Evolutionary conservation across 2,329 filamentous ascomycete species (phyloP), one percentile per base, ranked within the genome.

Genomic region (Ciborinia camelliae): DNA sequence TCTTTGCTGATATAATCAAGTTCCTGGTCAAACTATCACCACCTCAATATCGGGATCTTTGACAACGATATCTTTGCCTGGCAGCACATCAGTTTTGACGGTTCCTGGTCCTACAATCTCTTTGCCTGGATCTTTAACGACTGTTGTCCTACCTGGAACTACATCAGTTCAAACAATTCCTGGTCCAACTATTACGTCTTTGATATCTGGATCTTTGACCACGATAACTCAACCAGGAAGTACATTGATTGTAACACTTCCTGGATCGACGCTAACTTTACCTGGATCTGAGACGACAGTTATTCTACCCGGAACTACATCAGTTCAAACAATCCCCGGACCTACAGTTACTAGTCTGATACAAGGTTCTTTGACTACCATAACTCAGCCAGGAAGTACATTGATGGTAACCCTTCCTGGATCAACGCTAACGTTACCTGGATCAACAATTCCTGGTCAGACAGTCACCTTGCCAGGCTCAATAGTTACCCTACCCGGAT

Each of bases 331-430:
- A 8, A 26, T 68, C 4, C 66, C 61, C 1, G 66, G 37, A 1
- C 26, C 51, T 4, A 70, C 64, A 23, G 20, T 66, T 12, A 64
- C 64, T 4, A 65, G 37, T n/a, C 62, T 35, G 23, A 69, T 67
- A 20, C 67, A 58, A 26, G 67, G 68, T 20, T 66, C 65, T 18
- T 43, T 66, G 23, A 69, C 63, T 15, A 67, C 57, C 4, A 59
- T 63, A 20, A 57, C 30, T 0, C 41, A 45, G 12, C 10, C 51
- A 39, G 61, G 51, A 10, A 26, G 23, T 28, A 48, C 45, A 7
- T 32, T 23, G 6, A 37, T 23, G 6, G n/a, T 26, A 2, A 65
- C 62, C 7, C 39, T 66, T 26, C 55, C 55, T 5, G 58, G 52
- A 3, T 26, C 45, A 23, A 65, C 64, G 5, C 15, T 52, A 1